Base-by-base conservation (phyloP, 441 rosid genomes). In the Manihot esculenta region DNA sequence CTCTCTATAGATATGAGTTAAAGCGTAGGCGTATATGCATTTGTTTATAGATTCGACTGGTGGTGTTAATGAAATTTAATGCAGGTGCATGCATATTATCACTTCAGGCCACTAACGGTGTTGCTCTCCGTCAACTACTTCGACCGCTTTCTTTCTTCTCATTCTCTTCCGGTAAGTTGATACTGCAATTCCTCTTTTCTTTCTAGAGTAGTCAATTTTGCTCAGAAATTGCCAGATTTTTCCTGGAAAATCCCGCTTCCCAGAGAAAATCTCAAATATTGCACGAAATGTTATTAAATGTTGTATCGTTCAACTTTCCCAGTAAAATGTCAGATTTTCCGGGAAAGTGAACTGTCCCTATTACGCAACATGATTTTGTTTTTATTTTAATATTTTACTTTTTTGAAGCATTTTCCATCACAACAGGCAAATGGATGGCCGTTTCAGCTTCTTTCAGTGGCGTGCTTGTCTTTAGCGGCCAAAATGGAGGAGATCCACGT, bases 401-500 rank as follows among this genome's bases (percentile, higher is more conserved):
- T 42, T 10, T 65, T 24, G 10, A 47, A 10, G 2, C 7, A 27
- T 20, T 13, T 12, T 24, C 38, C 33, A 17, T 18, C 5, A 26
- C 30, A 86, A 87, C 81, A 62, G 75, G 84, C 50, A 21, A 81
- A 79, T 62, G 89, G 88, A 68, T 92, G 96, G 96, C 80, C 87
- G 72, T 74, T 86, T 78, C 96, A 92, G 79, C 83, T 90, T 47
- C 81, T 92, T 44, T 86, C 94, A 51, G 93, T 92, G 75, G 92
- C 94, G 49, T 92, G 97, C 78, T 79, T 90, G 72, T 90, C 94
- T 44, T 74, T 92, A 68, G 94, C 97, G 24, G 97, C 93, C 55
- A 92, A 92, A 79, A 82, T 88, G 80, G 96, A 87, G 81, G 97
- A 92, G 73, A 70, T 79, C n/a, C 65, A 77, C 45, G 90, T 86